phyloP scores from a whole-genome alignment of 345 rosid genomes.

The Rhizophora apiculata region DNA sequence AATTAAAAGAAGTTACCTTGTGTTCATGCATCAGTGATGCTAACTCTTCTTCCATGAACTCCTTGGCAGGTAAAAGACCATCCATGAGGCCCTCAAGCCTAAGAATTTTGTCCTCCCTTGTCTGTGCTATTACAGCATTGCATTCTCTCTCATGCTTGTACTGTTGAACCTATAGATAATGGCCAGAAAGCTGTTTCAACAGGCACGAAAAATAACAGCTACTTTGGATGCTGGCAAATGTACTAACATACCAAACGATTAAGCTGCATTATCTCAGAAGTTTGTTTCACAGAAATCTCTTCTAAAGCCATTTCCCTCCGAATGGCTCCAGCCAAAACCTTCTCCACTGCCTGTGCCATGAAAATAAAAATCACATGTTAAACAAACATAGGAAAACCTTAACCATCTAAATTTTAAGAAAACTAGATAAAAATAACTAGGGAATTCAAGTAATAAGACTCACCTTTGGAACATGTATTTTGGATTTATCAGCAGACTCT shows the following conservation, averaged over 20 bases:
- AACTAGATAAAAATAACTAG: neutral
- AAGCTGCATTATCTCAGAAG: slow-evolving; percentile 81
- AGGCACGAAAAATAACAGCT: slow-evolving; percentile 6
- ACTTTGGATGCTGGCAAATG: slow-evolving; percentile 10
- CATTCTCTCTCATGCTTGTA: slow-evolving; percentile 99
- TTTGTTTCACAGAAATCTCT: slow-evolving; percentile 85
- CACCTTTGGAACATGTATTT: slow-evolving; percentile 79
- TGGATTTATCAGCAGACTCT: slow-evolving; percentile 56
- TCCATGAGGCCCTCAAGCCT: slow-evolving; percentile 96
- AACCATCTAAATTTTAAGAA: neutral
- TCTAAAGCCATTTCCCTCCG: slow-evolving; percentile 98
- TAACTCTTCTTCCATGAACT: slow-evolving; percentile 81
- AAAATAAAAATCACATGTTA: slow-evolving; percentile 1
- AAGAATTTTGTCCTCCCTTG: slow-evolving; percentile 86
- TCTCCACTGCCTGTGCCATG: slow-evolving; percentile 77
- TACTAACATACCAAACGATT: slow-evolving; percentile 73
- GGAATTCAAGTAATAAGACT: slow-evolving; percentile 15
- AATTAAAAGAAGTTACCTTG: slow-evolving; percentile 41
- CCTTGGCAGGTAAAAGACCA: slow-evolving; percentile 85
- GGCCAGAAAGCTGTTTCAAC: slow-evolving; percentile 15
- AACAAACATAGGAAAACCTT: neutral
- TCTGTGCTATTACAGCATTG: slow-evolving; percentile 83
- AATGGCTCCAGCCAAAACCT: slow-evolving; percentile 93
- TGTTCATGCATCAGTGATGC: slow-evolving; percentile 74
- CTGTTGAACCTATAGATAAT: slow-evolving; percentile 74